Base-by-base conservation (phyloP, 2,329 filamentous ascomycete species). In the Colletotrichum eremochloae region DNA sequence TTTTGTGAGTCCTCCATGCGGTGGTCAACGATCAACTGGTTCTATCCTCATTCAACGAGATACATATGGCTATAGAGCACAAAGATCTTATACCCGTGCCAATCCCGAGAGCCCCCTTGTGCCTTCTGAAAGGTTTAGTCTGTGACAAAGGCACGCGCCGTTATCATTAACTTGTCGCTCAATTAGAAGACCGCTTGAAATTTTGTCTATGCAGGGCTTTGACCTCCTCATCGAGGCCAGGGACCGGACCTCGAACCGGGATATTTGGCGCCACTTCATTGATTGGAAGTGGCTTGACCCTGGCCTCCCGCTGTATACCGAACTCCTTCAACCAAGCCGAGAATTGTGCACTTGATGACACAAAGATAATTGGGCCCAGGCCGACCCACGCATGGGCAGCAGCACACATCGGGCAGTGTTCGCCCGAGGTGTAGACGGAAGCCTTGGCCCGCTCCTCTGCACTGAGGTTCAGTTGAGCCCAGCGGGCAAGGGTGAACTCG, bases 361-460 rank as follows among this genome's bases (percentile, higher is more conserved):
- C 76, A 63, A 80, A 82, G 14, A 82, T 78, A 33, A 82, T 82
- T 42, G 77, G 77, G 1, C 81, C 81, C 20, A 82, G 73, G 0
- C 81, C 81, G 5, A 76, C 78, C 70, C 78, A 81, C 1, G 78
- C 81, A 48, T 82, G 81, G 1, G 80, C 80, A 1, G 80, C 77
- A 5, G 81, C 76, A 53, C 81, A 82, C 81, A 82, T 82, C 57
- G 79, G 72, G 73, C 81, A 82, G 68, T 82, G 81, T 73, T 82
- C 81, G 1, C 81, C 81, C 1, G 81, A 81, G 4, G 81, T 82
- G 63, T 82, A 82, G 2, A 82, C 77, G 2, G 78, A 80, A 0
- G 79, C 75, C 6, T 64, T 70, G 31, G 86, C 83, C 24, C 86
- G 83, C 65, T 85, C 76, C 9, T 77, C 78, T 9, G 82, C 80